phyloP scores from a whole-genome alignment of 2,329 filamentous ascomycete species.

The Fusarium secorum region DNA sequence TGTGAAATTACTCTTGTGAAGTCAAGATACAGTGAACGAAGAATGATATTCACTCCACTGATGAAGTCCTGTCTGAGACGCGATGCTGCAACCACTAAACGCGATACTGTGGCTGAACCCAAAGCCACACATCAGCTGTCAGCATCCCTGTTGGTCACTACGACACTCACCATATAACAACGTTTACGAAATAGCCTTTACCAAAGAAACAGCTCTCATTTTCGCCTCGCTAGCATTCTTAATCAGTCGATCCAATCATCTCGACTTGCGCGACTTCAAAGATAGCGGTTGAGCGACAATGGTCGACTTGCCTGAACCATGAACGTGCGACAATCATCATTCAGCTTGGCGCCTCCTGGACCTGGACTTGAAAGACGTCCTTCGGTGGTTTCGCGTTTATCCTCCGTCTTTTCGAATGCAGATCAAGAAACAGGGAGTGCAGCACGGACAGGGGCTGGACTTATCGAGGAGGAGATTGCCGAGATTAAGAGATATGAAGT shows the following conservation, averaged over 20 bases:
- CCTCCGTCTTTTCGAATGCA: constrained; percentile 70
- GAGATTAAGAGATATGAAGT: constrained; percentile 97
- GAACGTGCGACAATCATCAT: constrained; percentile 63
- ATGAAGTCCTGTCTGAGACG: constrained; percentile 6
- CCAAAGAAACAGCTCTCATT: neutral
- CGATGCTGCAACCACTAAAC: constrained; percentile 44
- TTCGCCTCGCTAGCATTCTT: neutral
- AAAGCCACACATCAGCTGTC: constrained; percentile 37
- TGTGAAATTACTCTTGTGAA: neutral
- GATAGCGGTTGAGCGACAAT: constrained; percentile 46
- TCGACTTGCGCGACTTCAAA: neutral
- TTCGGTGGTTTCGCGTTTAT: constrained; percentile 70
- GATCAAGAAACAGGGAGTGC: constrained; percentile 65
- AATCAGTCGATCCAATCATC: neutral
- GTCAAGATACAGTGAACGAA: constrained; percentile 6
- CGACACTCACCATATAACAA: constrained; percentile 20
- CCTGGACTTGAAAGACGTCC: constrained; percentile 57
- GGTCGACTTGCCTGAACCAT: constrained; percentile 52
- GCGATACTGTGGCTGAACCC: constrained; percentile 35
- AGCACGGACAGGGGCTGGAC: constrained; percentile 65
- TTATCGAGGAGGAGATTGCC: constrained; percentile 92
- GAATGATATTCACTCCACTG: neutral
- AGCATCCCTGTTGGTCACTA: constrained; percentile 25
- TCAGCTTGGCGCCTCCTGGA: constrained; percentile 47
- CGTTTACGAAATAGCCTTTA: neutral